Evolutionary conservation across 1,284 basidiomycete genomes (phyloP).

Genomic region (Schizopora paradoxa): DNA sequence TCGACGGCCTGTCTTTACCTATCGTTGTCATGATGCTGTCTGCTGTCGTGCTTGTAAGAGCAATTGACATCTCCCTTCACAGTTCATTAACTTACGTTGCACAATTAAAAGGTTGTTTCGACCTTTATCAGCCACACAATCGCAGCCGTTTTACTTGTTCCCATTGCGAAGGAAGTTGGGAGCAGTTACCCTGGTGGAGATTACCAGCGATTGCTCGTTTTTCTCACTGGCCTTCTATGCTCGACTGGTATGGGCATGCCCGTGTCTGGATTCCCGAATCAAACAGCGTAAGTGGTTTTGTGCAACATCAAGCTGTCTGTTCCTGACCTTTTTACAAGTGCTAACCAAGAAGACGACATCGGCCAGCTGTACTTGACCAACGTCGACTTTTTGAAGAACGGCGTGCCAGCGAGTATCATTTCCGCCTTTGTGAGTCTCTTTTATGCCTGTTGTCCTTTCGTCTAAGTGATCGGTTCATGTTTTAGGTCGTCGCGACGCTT

Average conservation of each 20-base stretch:
- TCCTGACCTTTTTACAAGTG: conserved; percentile 40
- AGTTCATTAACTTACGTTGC: conserved; percentile 12
- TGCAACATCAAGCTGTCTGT: conserved; percentile 16
- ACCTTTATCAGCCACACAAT: conserved; percentile 97
- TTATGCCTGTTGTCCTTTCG: conserved; percentile 3
- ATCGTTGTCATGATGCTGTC: conserved; percentile 83
- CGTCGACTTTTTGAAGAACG: conserved; percentile 89
- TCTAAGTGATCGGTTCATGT: conserved; percentile 11
- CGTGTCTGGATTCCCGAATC: conserved; percentile 96
- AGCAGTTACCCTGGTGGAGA: conserved; percentile 56
- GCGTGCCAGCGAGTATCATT: conserved; percentile 86
- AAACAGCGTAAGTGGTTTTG: conserved; percentile 72
- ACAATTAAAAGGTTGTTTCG: conserved; percentile 55
- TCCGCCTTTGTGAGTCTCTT: conserved; percentile 63
- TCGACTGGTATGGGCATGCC: conserved; percentile 98
- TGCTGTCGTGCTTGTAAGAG: conserved; percentile 80
- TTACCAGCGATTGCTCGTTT: conserved; percentile 79
- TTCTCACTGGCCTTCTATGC: conserved; percentile 89
- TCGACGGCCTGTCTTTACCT: conserved; percentile 73
- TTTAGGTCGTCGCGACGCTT: conserved; percentile 73
- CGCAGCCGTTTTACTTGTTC: conserved; percentile 91
- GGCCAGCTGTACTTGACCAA: conserved; percentile 85
- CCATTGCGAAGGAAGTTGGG: conserved; percentile 92
- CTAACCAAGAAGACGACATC: conserved; percentile 93
- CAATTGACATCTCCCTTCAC: conserved; percentile 24